Evolutionary conservation across 768 basidiomycete genomes (phyloP).

Genomic region (Podaxis sp.): DNA sequence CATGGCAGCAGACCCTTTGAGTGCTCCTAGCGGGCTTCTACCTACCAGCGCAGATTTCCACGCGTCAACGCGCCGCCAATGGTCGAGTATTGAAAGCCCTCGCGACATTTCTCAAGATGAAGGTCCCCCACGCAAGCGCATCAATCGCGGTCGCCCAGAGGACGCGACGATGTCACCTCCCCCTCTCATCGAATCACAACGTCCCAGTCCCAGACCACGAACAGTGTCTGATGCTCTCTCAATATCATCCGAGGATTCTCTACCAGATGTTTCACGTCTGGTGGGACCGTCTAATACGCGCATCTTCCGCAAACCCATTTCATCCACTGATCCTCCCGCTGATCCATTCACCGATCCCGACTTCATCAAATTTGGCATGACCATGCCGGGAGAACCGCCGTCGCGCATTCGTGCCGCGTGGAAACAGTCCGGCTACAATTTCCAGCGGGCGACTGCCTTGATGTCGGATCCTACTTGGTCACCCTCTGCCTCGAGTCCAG

Average conservation of each 20-base stretch:
- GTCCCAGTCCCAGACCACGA: slow-evolving; percentile 6
- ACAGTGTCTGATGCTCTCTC: slow-evolving; percentile 27
- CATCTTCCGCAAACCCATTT: slow-evolving; percentile 43
- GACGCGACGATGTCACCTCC: slow-evolving; percentile 40
- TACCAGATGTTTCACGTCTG: slow-evolving; percentile 42
- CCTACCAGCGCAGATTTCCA: slow-evolving; percentile 34
- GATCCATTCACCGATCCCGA: slow-evolving; percentile 32
- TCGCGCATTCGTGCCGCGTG: slow-evolving; percentile 60
- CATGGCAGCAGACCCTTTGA: slow-evolving; percentile 48
- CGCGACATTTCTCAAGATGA: slow-evolving; percentile 43
- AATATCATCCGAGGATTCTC: slow-evolving; percentile 66
- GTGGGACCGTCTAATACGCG: slow-evolving; percentile 48
- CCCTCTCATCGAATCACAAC: slow-evolving; percentile 26
- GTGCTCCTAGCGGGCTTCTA: slow-evolving; percentile 54
- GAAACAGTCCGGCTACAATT: slow-evolving; percentile 56
- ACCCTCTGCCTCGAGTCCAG: slow-evolving; percentile 24
- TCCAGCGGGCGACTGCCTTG: slow-evolving; percentile 53
- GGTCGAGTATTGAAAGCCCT: slow-evolving; percentile 32
- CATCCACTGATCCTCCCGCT: slow-evolving; percentile 22
- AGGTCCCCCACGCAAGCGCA: slow-evolving; percentile 68
- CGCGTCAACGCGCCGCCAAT: slow-evolving; percentile 52
- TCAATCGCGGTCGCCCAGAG: slow-evolving; percentile 47
- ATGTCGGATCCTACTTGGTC: slow-evolving; percentile 57
- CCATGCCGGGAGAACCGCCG: slow-evolving; percentile 47
- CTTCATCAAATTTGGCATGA: slow-evolving; percentile 59